Evolutionary conservation across 805 yeast species (phyloP).

Genomic region (Kodamaea jinghongensis): DNA sequence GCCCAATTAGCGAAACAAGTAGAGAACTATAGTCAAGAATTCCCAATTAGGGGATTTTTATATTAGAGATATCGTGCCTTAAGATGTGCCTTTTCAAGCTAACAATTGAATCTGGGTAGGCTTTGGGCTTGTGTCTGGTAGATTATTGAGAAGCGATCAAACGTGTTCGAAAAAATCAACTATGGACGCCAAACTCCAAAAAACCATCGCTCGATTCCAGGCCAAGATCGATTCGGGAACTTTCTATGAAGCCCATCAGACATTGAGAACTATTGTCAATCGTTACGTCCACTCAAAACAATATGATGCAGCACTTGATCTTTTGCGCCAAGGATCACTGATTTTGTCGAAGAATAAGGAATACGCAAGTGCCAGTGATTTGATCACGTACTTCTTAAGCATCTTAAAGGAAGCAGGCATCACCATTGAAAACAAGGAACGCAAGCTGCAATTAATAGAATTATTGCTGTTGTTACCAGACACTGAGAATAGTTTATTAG

Average conservation of each 20-base stretch:
- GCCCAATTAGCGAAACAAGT: too few species aligned
- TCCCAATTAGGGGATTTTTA: too few species aligned
- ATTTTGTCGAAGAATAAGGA: slow-evolving; percentile 67
- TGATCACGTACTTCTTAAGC: slow-evolving; percentile 68
- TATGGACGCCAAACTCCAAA: slow-evolving; percentile 2
- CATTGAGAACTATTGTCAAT: slow-evolving; percentile 83
- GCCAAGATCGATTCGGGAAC: slow-evolving; percentile 69
- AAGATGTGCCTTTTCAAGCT: too few species aligned
- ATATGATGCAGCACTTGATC: slow-evolving; percentile 67
- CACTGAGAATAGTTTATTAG: slow-evolving; percentile 50
- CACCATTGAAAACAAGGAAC: slow-evolving; percentile 32
- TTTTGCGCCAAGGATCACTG: slow-evolving; percentile 68
- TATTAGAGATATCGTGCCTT: too few species aligned
- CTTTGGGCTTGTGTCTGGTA: too few species aligned
- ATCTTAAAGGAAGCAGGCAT: slow-evolving; percentile 55
- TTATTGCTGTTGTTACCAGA: slow-evolving; percentile 45
- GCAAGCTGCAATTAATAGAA: slow-evolving; percentile 48
- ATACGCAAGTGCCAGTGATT: slow-evolving; percentile 79
- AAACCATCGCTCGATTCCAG: slow-evolving; percentile 64
- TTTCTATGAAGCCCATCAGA: slow-evolving; percentile 94
- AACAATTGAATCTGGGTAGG: too few species aligned
- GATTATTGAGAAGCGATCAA: too few species aligned
- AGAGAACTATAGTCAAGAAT: too few species aligned
- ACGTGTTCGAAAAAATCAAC: neutral
- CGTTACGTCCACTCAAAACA: slow-evolving; percentile 71